Evolutionary conservation across 441 rosid genomes (phyloP).

Genomic region (Daphne laureola): DNA sequence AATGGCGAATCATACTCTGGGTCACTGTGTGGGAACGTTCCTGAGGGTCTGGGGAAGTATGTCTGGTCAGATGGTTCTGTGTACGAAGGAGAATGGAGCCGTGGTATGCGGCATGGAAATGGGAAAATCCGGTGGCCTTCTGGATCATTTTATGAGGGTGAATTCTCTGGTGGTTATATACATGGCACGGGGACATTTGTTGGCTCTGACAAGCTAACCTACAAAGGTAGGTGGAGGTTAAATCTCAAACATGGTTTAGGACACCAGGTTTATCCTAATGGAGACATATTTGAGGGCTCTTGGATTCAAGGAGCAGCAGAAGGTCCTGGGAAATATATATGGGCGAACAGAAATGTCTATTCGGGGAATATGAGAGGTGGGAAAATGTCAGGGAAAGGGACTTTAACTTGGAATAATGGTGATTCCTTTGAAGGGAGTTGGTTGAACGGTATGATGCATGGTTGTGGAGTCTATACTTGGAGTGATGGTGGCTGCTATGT

Average conservation of each 20-base stretch:
- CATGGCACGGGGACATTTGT: slow-evolving; percentile 70
- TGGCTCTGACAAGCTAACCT: slow-evolving; percentile 43
- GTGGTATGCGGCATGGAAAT: slow-evolving; percentile 78
- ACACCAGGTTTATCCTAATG: slow-evolving; percentile 64
- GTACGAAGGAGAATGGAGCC: slow-evolving; percentile 91
- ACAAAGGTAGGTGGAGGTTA: slow-evolving; percentile 86
- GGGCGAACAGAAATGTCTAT: slow-evolving; percentile 80
- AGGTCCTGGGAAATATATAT: slow-evolving; percentile 94
- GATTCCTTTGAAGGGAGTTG: slow-evolving; percentile 92
- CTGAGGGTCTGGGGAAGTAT: slow-evolving; percentile 80
- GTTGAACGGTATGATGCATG: slow-evolving; percentile 93
- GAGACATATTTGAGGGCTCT: slow-evolving; percentile 83
- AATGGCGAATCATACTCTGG: slow-evolving; percentile 76
- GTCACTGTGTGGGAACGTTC: slow-evolving; percentile 62
- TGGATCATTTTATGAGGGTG: slow-evolving; percentile 77
- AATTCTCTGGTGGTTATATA: slow-evolving; percentile 83
- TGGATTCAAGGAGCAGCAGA: slow-evolving; percentile 92
- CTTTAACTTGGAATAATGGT: slow-evolving; percentile 72
- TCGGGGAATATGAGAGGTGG: slow-evolving; percentile 90
- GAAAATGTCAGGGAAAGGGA: slow-evolving; percentile 92
- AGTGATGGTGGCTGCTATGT: slow-evolving; percentile 78
- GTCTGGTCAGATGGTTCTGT: slow-evolving; percentile 69
- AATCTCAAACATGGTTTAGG: slow-evolving; percentile 92
- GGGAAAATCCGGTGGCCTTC: slow-evolving; percentile 80
- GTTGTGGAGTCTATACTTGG: slow-evolving; percentile 91